These are phyloP conservation scores for Penstemon eatonii DNA, from an alignment of 257 asterid genomes.

Conservation along the genomic window DNA sequence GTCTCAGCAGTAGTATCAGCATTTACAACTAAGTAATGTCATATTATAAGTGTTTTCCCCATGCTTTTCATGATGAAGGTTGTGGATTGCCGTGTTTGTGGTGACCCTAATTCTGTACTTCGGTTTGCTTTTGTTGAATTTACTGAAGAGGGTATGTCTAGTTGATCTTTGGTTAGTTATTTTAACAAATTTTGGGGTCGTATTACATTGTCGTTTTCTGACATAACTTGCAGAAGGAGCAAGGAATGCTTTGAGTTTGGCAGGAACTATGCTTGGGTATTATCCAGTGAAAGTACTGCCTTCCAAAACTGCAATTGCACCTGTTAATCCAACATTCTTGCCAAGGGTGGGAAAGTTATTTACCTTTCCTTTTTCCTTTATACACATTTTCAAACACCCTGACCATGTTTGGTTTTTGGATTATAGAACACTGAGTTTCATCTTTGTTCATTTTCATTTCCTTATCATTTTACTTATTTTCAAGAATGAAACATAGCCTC, in stretches of 20 bases:
- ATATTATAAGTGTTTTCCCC: slow-evolving; percentile 10
- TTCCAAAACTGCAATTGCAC: slow-evolving; percentile 83
- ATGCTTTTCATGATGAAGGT: slow-evolving; percentile 44
- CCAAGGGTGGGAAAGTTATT: slow-evolving; percentile 50
- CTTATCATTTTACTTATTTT: too few relatives aligned
- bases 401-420: too few relatives aligned
- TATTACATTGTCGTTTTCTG: slow-evolving; percentile 21
- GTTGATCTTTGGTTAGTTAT: slow-evolving; percentile 13
- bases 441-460: too few relatives aligned
- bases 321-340: slow-evolving; percentile 74
- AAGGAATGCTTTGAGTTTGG: slow-evolving; percentile 63
- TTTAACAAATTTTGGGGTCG: slow-evolving; percentile 7
- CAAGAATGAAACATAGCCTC: background rate
- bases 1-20: slow-evolving; percentile 14
- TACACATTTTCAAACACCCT: background rate
- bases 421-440: too few relatives aligned
- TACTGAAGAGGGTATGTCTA: slow-evolving; percentile 63
- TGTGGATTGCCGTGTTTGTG: slow-evolving; percentile 81
- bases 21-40: background rate
- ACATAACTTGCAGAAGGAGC: slow-evolving; percentile 61
- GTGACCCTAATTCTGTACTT: slow-evolving; percentile 80
- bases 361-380: slow-evolving; percentile 6
- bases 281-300: slow-evolving; percentile 74
- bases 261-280: slow-evolving; percentile 81
- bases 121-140: slow-evolving; percentile 74